Evolutionary conservation across 257 asterid species (phyloP).

Genomic region (Lavandula angustifolia): DNA sequence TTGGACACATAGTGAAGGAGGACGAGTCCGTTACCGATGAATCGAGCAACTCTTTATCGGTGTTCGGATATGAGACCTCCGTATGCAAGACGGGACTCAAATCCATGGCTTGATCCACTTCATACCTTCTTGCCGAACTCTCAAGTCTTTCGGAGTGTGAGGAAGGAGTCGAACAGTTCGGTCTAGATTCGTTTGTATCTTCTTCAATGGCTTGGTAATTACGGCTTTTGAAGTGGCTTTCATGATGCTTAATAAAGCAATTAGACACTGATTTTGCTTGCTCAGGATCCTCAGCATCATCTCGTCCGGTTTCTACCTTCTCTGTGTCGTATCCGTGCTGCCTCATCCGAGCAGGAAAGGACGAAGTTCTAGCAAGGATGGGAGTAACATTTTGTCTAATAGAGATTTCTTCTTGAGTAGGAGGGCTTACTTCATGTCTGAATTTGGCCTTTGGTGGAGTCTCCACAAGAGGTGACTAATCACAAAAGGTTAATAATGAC

Average conservation of each 20-base stretch:
- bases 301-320: slow-evolving; percentile 30
- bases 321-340: slow-evolving; percentile 46
- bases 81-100: slow-evolving; percentile 29
- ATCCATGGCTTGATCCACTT: slow-evolving; percentile 33
- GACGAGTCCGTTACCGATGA: slow-evolving; percentile 35
- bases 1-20: slow-evolving; percentile 35
- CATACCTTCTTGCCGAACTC: slow-evolving; percentile 35
- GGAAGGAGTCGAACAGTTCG: slow-evolving; percentile 57
- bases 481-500: too few species aligned
- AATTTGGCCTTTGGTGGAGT: slow-evolving; percentile 60
- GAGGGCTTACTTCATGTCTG: slow-evolving; percentile 56
- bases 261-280: slow-evolving; percentile 38
- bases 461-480: slow-evolving; percentile 58
- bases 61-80: slow-evolving; percentile 34
- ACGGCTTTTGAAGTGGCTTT: slow-evolving; percentile 12
- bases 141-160: slow-evolving; percentile 44
- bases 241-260: slow-evolving; percentile 27
- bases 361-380: slow-evolving; percentile 43
- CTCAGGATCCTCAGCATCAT: slow-evolving; percentile 42
- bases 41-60: too few species aligned
- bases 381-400: slow-evolving; percentile 58
- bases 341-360: slow-evolving; percentile 51
- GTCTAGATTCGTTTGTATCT: slow-evolving; percentile 47
- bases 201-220: slow-evolving; percentile 44
- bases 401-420: slow-evolving; percentile 49